Percentiles rank a stretch among this genome's conserved stretches.
Conservation (phyloP, 2,329 filamentous ascomycete species). For the Claviceps paspali region DNA sequence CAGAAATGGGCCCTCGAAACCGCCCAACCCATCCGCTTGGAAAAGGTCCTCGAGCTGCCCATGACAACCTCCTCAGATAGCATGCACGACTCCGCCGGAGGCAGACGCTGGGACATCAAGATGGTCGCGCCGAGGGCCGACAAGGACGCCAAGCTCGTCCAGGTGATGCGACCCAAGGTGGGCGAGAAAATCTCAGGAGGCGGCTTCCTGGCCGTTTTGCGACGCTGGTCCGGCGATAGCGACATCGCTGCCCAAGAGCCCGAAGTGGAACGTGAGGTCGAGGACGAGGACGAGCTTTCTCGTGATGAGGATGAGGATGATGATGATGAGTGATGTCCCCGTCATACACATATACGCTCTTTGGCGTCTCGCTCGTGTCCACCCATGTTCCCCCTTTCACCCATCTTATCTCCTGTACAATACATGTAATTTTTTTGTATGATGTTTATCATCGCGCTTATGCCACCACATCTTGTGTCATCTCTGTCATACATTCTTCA, state of each 20-base stretch:
- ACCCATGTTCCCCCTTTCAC: too few relatives aligned
- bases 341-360: too few relatives aligned
- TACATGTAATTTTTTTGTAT: too few relatives aligned
- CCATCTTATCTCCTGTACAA: too few relatives aligned
- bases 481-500: too few relatives aligned
- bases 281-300: conserved; percentile 3
- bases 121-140: conserved; percentile 21
- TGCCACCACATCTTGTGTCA: too few relatives aligned
- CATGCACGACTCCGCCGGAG: conserved; percentile 31
- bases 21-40: conserved; percentile 37
- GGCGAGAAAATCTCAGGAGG: conserved; percentile 24
- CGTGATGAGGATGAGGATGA: not conserved
- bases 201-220: conserved; percentile 25
- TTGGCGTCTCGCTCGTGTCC: too few relatives aligned
- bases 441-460: too few relatives aligned
- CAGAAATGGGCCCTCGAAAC: conserved; percentile 30
- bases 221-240: conserved; percentile 16
- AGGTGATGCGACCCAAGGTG: conserved; percentile 27
- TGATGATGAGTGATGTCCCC: too few relatives aligned
- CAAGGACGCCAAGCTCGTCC: conserved; percentile 13
- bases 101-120: conserved; percentile 50
- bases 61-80: conserved; percentile 22
- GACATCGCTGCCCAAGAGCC: not conserved
- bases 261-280: too few relatives aligned
- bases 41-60: conserved; percentile 44